These are phyloP conservation scores for Boletus reticuloceps DNA, from an alignment of 768 basidiomycete genomes.

Conservation along the genomic window DNA sequence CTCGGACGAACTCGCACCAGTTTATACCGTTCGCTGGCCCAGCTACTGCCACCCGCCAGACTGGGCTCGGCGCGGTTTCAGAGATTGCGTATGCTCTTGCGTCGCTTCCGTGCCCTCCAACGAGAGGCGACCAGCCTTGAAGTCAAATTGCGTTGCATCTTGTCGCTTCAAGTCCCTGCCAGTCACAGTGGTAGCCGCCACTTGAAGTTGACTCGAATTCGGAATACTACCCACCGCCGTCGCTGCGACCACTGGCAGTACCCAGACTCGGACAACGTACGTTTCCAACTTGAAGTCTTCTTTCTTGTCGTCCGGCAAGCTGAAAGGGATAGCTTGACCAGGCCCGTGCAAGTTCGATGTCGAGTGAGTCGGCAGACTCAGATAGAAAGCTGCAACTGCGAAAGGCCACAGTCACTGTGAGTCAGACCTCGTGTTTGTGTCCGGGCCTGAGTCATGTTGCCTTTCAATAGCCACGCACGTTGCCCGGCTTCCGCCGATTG, in stretches of 20 bases:
- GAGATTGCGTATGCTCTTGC: neutral
- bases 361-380: too few species aligned
- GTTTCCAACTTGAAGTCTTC: too few species aligned
- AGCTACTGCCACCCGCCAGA: neutral
- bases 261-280: too few species aligned
- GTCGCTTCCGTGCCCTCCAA: neutral
- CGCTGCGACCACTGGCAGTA: too few species aligned
- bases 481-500: neutral
- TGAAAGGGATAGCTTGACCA: too few species aligned
- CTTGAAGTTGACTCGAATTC: too few species aligned
- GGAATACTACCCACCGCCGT: too few species aligned
- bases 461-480: neutral
- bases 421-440: neutral
- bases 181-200: too few species aligned
- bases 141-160: neutral
- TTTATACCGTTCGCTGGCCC: neutral
- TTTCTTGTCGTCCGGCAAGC: too few species aligned
- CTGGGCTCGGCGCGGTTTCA: neutral
- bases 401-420: neutral
- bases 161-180: neutral
- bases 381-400: too few species aligned
- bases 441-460: neutral
- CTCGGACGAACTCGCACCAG: neutral
- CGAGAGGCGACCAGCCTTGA: neutral
- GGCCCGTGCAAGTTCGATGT: too few species aligned